These are phyloP conservation scores for Takashimella koratensis DNA, from an alignment of 1,284 basidiomycete species.

Conservation along the genomic window DNA sequence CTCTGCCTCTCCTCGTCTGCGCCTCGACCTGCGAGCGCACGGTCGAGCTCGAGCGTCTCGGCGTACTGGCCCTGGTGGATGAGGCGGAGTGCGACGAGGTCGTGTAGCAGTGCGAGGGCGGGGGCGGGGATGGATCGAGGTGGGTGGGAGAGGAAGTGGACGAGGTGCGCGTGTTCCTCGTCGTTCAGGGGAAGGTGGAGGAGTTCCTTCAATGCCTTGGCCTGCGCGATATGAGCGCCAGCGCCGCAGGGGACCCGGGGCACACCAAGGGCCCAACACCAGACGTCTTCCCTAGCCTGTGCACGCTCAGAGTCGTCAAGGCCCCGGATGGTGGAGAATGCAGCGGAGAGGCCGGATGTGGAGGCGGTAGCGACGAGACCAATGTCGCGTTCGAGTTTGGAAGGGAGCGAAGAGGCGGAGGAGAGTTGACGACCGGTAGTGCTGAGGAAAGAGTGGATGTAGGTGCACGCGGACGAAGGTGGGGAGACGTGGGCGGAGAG, in stretches of 20 bases:
- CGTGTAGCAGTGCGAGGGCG: conserved; percentile 64
- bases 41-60: conserved; percentile 70
- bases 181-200: conserved; percentile 39
- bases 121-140: conserved; percentile 53
- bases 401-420: conserved; percentile 2
- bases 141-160: conserved; percentile 39
- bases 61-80: conserved; percentile 69
- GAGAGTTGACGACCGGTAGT: conserved; percentile 8
- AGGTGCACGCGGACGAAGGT: conserved; percentile 21
- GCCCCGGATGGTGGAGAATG: conserved; percentile 26
- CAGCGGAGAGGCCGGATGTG: conserved; percentile 20
- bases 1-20: conserved; percentile 49
- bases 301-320: conserved; percentile 7
- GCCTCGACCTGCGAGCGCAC: conserved; percentile 50
- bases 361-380: conserved; percentile 24
- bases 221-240: conserved; percentile 26
- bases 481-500: conserved; percentile 34
- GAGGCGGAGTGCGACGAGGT: conserved; percentile 73
- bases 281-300: conserved; percentile 27
- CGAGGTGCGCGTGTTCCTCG: conserved; percentile 39
- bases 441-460: conserved; percentile 28
- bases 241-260: conserved; percentile 24
- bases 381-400: conserved; percentile 18
- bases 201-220: conserved; percentile 30
- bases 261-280: conserved; percentile 39